These are phyloP conservation scores for Globisporangium okanoganense DNA, from an alignment of 352 stramenopile species.

Conservation along the genomic window DNA sequence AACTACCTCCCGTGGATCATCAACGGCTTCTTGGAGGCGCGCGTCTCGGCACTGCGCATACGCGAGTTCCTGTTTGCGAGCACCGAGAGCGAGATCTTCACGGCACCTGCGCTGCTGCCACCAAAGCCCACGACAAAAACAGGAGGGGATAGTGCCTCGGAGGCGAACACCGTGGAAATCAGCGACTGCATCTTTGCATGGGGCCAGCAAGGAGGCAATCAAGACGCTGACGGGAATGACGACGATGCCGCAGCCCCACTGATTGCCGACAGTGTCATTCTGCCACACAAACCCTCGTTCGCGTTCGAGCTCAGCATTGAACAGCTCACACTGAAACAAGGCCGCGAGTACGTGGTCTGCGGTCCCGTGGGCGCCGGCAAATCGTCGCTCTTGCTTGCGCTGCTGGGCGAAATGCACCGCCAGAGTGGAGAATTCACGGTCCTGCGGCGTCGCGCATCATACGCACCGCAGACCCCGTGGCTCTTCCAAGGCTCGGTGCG, in stretches of 20 bases:
- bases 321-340: conserved; percentile 31
- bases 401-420: conserved; percentile 95
- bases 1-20: conserved; percentile 92
- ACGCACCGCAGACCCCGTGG: conserved; percentile 77
- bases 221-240: neutral
- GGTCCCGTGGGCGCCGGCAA: conserved; percentile 95
- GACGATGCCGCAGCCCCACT: conserved; percentile 5
- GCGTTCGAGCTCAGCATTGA: conserved; percentile 48
- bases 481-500: conserved; percentile 58
- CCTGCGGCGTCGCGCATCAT: conserved; percentile 32
- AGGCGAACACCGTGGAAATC: conserved; percentile 19
- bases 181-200: conserved; percentile 31
- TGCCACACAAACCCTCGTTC: neutral
- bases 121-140: conserved; percentile 7
- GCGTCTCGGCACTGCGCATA: conserved; percentile 77
- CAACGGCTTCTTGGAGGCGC: conserved; percentile 84
- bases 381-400: conserved; percentile 91
- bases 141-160: neutral
- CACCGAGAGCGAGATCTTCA: conserved; percentile 5
- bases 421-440: conserved; percentile 23
- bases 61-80: conserved; percentile 61
- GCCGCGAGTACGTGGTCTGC: conserved; percentile 58
- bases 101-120: neutral
- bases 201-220: neutral
- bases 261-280: conserved; percentile 1